phyloP scores from a whole-genome alignment of 257 asterid genomes.

The Solanum sejunctum region DNA sequence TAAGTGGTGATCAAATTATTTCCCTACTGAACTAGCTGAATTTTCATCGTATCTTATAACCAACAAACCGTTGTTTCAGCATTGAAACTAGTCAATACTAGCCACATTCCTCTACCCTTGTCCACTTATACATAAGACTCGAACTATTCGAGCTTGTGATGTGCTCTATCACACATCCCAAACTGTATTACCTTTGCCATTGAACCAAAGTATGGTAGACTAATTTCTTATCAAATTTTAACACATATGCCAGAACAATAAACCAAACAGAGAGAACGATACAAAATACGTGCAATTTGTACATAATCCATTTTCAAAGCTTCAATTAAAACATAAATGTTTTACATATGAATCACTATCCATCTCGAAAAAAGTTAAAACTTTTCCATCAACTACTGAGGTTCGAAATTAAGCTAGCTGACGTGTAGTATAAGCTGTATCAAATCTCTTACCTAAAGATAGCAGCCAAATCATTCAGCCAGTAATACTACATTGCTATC shows the following conservation, averaged over 20 bases:
- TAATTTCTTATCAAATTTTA: not conserved
- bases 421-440: not conserved
- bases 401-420: not conserved
- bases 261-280: not conserved
- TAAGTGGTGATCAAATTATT: not conserved
- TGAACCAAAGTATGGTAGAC: not conserved
- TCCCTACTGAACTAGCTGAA: not conserved
- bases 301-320: not conserved
- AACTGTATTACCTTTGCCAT: not conserved
- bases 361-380: not conserved
- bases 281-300: not conserved
- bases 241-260: not conserved
- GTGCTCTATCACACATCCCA: not conserved
- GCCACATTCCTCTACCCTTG: not conserved
- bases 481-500: conserved; percentile 5
- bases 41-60: not conserved
- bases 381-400: not conserved
- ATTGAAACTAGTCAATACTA: not conserved
- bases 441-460: conserved; percentile 25
- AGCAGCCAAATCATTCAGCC: not conserved
- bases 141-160: not conserved
- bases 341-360: not conserved
- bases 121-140: not conserved
- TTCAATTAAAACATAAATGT: not conserved
- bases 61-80: not conserved